Percentiles rank a stretch among this genome's conserved stretches.
Evolutionary conservation across 2,329 filamentous ascomycete species (phyloP).

Genomic region (Colletotrichum brevisporum): DNA sequence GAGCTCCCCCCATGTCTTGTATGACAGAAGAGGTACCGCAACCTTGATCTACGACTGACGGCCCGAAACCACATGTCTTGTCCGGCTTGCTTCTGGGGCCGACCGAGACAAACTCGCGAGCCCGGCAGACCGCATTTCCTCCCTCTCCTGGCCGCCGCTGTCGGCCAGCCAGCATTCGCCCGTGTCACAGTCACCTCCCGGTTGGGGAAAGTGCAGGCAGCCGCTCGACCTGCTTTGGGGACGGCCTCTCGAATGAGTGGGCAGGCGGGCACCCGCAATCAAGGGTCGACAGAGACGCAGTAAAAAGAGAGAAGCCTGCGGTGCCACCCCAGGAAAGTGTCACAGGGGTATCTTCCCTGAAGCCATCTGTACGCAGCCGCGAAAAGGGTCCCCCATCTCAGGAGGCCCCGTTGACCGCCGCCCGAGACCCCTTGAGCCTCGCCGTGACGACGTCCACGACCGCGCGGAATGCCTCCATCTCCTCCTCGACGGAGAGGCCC

Average conservation of each 20-base stretch:
- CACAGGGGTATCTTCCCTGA: neutral
- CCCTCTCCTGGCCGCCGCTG: neutral
- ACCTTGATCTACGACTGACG: neutral
- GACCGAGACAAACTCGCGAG: slow-evolving; percentile 17
- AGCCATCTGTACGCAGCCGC: neutral
- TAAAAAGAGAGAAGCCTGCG: neutral
- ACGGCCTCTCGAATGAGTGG: neutral
- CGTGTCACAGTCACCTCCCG: slow-evolving; percentile 20
- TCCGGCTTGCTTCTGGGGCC: neutral
- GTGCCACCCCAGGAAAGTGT: neutral
- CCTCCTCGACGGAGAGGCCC: slow-evolving; percentile 89
- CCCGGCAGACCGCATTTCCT: slow-evolving; percentile 17
- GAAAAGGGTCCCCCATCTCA: neutral
- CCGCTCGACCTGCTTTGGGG: neutral
- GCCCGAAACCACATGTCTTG: slow-evolving; percentile 24
- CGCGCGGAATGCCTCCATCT: slow-evolving; percentile 88
- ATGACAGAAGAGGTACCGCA: neutral
- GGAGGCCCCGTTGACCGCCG: slow-evolving; percentile 44
- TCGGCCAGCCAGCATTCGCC: neutral
- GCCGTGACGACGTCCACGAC: slow-evolving; percentile 79
- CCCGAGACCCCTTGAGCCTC: slow-evolving; percentile 56
- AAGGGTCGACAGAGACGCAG: neutral
- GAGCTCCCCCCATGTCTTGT: neutral
- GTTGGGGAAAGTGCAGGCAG: slow-evolving; percentile 18
- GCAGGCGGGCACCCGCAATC: neutral